Evolutionary conservation across 139 green algal genomes (phyloP), one percentile per base, ranked within the genome.

Genomic region (Coelastrella sp.): DNA sequence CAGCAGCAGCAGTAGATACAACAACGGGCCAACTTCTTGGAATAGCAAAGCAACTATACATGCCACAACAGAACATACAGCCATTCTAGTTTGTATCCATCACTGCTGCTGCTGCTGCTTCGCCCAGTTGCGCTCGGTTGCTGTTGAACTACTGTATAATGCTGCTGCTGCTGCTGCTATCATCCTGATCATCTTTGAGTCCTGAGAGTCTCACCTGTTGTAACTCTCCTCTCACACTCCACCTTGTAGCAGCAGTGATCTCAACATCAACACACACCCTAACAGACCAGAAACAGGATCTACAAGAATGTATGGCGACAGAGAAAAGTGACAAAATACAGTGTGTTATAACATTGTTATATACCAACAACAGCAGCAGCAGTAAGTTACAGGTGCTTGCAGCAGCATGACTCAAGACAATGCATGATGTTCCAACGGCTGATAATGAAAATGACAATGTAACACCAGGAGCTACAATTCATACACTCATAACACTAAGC

Each of bases 301-400:
- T 37, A 98, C 68, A 50, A 96, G 88, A 76, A 96, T 88, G 91
- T 94, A 89, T 64, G n/a, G n/a, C n/a, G n/a, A n/a, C n/a, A n/a
- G n/a, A n/a, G n/a, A n/a, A n/a, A 59, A 30, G 45, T 53, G 8
- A 11, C 8, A 53, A 8, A 53, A 11, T 11, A 53, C 59, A 67
- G 25, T 32, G 11, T 40, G 60, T 37, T 15, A 69, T 15, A 35
- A n/a, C 25, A 69, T n/a, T n/a, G n/a, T n/a, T n/a, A n/a, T n/a
- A n/a, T n/a, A n/a, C n/a, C n/a, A 32, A 37, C 32, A 48, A 17
- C 45, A 2, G 64, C 3, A 73, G 32, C 15, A 73, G 32, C 64
- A 43, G 25, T 11, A 5, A 5, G 37, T 27, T 74, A 51, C 68
- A 15, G 27, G 21, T n/a, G n/a, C n/a, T n/a, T n/a, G n/a, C n/a